Percentiles rank a stretch among this genome's conserved stretches.
phyloP scores from a whole-genome alignment of 1,139 yeast species.

The Groenewaldozyma auringiensis region DNA sequence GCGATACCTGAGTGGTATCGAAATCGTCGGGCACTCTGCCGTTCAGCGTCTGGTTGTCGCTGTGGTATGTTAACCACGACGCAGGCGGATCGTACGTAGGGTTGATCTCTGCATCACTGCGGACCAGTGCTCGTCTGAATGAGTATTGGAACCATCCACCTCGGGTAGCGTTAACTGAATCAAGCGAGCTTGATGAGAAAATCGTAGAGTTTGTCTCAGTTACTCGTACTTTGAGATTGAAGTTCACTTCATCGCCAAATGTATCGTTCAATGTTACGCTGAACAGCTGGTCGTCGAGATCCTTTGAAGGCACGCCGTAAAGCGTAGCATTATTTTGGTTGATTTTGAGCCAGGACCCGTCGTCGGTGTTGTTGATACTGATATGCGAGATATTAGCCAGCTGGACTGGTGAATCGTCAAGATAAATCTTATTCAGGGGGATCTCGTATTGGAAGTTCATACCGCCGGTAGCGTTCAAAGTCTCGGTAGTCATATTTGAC shows the following conservation, averaged over 20 bases:
- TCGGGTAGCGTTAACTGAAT: conserved; percentile 55
- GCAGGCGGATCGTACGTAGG: conserved; percentile 39
- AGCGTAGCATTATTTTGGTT: conserved; percentile 35
- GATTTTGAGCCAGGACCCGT: conserved; percentile 57
- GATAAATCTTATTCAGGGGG: conserved; percentile 51
- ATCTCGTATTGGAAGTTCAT: conserved; percentile 47
- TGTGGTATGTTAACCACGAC: conserved; percentile 59
- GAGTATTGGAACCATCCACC: conserved; percentile 48
- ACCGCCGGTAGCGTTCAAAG: conserved; percentile 59
- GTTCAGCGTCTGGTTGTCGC: conserved; percentile 52
- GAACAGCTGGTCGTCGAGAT: conserved; percentile 37
- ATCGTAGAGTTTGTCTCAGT: conserved; percentile 24
- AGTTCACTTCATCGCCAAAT: conserved; percentile 58
- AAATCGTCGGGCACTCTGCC: conserved; percentile 65
- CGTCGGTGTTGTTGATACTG: conserved; percentile 30
- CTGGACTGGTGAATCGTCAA: conserved; percentile 50
- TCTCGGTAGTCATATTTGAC: conserved; percentile 41
- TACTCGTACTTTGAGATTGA: conserved; percentile 43
- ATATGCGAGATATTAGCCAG: conserved; percentile 49
- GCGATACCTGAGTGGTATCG: conserved; percentile 39
- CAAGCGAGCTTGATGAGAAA: conserved; percentile 20
- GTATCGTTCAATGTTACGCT: conserved; percentile 53
- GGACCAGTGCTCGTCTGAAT: conserved; percentile 29
- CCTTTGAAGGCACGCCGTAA: conserved; percentile 49
- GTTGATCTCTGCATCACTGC: conserved; percentile 41